Conservation (phyloP, 2,329 filamentous ascomycete species). For the Fusarium sulawesiense region DNA sequence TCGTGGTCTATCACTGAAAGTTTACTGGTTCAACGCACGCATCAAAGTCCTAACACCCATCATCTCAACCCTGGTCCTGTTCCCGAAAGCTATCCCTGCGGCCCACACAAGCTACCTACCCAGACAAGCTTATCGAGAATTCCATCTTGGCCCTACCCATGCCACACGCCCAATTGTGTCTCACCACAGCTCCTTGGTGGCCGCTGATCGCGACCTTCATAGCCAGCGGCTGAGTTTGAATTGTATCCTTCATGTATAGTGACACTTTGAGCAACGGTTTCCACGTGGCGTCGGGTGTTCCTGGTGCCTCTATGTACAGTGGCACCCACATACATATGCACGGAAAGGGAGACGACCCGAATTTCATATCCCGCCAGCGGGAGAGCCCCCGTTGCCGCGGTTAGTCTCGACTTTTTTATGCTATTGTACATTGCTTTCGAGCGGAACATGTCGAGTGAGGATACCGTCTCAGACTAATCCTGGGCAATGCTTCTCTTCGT, state of each 20-base stretch:
- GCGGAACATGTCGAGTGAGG: neutral
- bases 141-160: constrained; percentile 37
- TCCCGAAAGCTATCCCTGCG: constrained; percentile 35
- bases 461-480: neutral
- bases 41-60: constrained; percentile 11
- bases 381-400: constrained; percentile 30
- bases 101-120: constrained; percentile 21
- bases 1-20: constrained; percentile 40
- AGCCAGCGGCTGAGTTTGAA: constrained; percentile 15
- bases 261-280: constrained; percentile 35
- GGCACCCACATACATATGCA: constrained; percentile 39
- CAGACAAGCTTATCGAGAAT: constrained; percentile 34
- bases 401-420: constrained; percentile 7
- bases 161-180: constrained; percentile 33
- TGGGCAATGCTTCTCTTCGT: neutral
- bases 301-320: constrained; percentile 31
- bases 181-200: constrained; percentile 31
- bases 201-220: constrained; percentile 9
- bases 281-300: constrained; percentile 42
- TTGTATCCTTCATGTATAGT: constrained; percentile 32
- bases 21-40: constrained; percentile 36
- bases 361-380: constrained; percentile 32
- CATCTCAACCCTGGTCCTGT: constrained; percentile 22
- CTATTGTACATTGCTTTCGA: neutral
- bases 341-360: constrained; percentile 21